Percentiles rank a stretch among this genome's conserved stretches.
phyloP scores from a whole-genome alignment of 2,329 filamentous ascomycete species.

The Fonsecaea pedrosoi region DNA sequence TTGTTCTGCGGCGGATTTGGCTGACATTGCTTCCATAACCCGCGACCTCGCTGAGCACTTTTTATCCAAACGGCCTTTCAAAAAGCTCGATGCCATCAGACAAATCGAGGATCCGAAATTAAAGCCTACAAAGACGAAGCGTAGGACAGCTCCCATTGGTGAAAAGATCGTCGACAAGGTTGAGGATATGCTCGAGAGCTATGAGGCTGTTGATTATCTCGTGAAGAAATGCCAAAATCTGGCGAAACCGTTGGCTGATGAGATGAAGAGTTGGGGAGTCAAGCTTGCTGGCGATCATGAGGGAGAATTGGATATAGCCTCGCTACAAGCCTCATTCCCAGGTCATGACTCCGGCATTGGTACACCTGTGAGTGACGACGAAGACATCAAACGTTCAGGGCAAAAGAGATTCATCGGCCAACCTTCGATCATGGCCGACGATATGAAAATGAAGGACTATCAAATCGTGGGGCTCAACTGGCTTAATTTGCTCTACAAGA shows the following conservation, averaged over 20 bases:
- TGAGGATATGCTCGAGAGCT: conserved; percentile 76
- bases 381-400: conserved; percentile 46
- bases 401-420: conserved; percentile 63
- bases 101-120: conserved; percentile 63
- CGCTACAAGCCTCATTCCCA: conserved; percentile 53
- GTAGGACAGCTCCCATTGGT: conserved; percentile 63
- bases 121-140: conserved; percentile 60
- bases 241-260: conserved; percentile 68
- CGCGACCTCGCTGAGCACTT: conserved; percentile 72
- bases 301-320: conserved; percentile 67
- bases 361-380: conserved; percentile 62
- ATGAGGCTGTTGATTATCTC: conserved; percentile 81
- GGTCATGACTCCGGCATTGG: conserved; percentile 71
- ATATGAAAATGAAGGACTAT: conserved; percentile 85
- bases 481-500: conserved; percentile 82
- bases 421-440: conserved; percentile 75
- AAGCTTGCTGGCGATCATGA: conserved; percentile 66
- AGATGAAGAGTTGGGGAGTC: conserved; percentile 73
- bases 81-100: conserved; percentile 68
- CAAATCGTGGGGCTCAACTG: conserved; percentile 95
- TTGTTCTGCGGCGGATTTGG: conserved; percentile 75
- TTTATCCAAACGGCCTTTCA: conserved; percentile 77
- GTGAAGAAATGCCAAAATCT: conserved; percentile 77
- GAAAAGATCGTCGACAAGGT: conserved; percentile 72
- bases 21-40: conserved; percentile 79